Evolutionary conservation across 805 yeast species (phyloP), one percentile per base, ranked within the genome.

Genomic region (Wickerhamiella parazyma): DNA sequence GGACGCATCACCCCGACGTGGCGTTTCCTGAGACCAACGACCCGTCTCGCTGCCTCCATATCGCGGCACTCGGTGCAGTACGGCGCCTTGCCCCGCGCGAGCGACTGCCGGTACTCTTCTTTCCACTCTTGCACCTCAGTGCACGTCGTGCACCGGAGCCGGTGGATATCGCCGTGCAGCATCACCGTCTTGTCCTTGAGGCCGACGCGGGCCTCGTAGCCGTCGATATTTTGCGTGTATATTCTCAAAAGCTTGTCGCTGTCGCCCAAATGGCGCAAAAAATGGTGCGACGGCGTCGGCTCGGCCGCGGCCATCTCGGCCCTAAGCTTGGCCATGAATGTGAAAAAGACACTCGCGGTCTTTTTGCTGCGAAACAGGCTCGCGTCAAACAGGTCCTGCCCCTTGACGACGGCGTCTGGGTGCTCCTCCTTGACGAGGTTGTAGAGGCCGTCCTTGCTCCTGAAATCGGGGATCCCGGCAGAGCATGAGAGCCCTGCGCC

Each of bases 401-500:
- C 97, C 52, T 77, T 79, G 36, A 79, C 76, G 17, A 79, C 69
- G 8, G 72, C 65, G 34, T 58, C 69, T 1, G 87, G 80, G 51
- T 73, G 71, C 49, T 72, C 73, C 17, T 63, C 59, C 56, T 80
- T 83, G 25, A 80, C 81, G 62, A 76, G 58, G 47, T 80, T 76
- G 63, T 89, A 87, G 9, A 87, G 69, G 2, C 97, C 97, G 51
- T 80, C 74, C 8, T 77, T 66, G 4, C 94, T 81, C 44, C 97
- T 69, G 59, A 87, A 87, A 58, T 89, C 97, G 2, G 98, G 98
- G 38, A 89, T 91, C 0, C 98, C 97, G 1, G 97, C 96, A 57
- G 82, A 84, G 58, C 95, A 85, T 12, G 95, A 84, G 46, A 89
- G 85, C 0, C 98, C 98, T 2, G 98, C 98, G 6, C 98, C 97